Base-by-base conservation (phyloP, 805 yeast species). In the Zygotorulaspora danielsina region DNA sequence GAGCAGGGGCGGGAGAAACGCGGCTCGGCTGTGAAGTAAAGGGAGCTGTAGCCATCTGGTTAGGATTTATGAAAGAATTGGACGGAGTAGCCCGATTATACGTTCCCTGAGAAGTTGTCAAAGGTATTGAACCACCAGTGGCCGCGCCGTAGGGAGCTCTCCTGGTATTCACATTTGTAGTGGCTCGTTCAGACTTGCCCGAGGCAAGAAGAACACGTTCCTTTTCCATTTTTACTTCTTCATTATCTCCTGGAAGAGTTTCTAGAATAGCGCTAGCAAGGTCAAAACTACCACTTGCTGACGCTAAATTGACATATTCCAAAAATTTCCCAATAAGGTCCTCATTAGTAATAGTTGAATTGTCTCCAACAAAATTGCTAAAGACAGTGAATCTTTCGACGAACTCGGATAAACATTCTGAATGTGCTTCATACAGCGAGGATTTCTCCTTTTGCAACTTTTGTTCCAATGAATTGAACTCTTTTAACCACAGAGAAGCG, bases 381-480 rank as follows among this genome's bases (percentile, higher is more conserved):
- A 63, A 88, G 18, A 84, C 81, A 25, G 87, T 76, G 45, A 89
- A 75, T 63, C 89, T 89, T 60, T 85, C 95, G 37, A 86, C 83
- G 57, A 88, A 82, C 54, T 78, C 81, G 38, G 82, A 81, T 59
- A 90, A 69, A 6, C 96, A 83, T 50, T 77, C 83, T 50, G 83
- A 79, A 54, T 87, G 87, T 16, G 96, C 95, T 48, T 83, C 93
- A 39, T 83, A 81, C 1, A 86, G 78, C 2, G 95, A 75, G 8
- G 59, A 59, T 28, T 63, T 64, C 21, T 63, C 61, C n/a, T 61
- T 43, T 28, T 56, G 53, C 26, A 67, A 59, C 26, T 68, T 61
- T 7, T 66, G 63, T 48, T 77, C 81, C 19, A 66, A 55, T 1
- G 67, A 55, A 34, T 71, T 64, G 54, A 83, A 67, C 62, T 93